Conservation (phyloP, 176 grass and related monocot species). For the Hordeum vulgare region DNA sequence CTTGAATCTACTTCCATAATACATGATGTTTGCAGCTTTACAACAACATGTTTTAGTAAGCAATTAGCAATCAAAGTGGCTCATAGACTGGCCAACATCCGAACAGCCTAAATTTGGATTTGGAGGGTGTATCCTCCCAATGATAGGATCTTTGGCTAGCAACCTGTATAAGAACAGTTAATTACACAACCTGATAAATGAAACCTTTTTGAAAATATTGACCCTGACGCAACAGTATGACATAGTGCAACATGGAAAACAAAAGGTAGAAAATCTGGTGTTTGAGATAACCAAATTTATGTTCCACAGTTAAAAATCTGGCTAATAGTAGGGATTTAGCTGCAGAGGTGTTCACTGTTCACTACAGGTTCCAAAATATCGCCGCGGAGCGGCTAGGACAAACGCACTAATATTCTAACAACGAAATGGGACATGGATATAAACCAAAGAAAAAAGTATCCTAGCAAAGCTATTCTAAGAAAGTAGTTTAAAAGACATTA, state of each 20-base stretch:
- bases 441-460: background rate
- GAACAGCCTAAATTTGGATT: background rate
- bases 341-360: slow-evolving; percentile 4
- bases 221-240: background rate
- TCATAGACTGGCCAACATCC: background rate
- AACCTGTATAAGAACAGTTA: background rate
- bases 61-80: background rate
- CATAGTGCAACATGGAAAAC: background rate
- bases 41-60: background rate
- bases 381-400: background rate
- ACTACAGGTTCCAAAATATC: background rate
- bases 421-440: background rate
- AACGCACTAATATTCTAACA: background rate
- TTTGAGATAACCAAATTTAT: background rate
- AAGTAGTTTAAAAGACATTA: slow-evolving; percentile 31
- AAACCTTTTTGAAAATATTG: background rate
- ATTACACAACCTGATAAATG: background rate
- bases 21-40: background rate
- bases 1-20: background rate
- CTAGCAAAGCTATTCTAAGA: slow-evolving; percentile 4
- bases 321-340: background rate
- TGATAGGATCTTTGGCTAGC: background rate
- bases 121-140: background rate
- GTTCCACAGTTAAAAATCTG: background rate
- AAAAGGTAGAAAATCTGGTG: background rate